Conservation (phyloP, 805 yeast species). For the Spathaspora hagerdaliae region DNA sequence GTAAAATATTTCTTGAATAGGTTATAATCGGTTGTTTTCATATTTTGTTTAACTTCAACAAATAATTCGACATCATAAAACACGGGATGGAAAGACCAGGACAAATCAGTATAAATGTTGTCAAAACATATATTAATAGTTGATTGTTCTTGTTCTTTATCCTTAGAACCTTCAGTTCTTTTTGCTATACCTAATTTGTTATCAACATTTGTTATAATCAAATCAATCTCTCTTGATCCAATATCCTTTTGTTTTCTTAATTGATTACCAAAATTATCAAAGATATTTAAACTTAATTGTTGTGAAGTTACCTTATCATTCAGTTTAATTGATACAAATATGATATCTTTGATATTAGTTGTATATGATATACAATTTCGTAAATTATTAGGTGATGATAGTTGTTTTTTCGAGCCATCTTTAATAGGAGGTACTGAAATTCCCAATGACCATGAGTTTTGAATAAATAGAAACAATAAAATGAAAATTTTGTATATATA, state of each 20-base stretch:
- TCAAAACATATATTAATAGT: constrained; percentile 39
- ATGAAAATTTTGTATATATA: not conserved
- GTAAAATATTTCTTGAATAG: constrained; percentile 24
- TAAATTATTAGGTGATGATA: constrained; percentile 27
- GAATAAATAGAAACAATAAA: not conserved
- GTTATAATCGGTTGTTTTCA: constrained; percentile 33
- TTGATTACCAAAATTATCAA: constrained; percentile 34
- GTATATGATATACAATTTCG: constrained; percentile 33
- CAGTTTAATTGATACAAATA: constrained; percentile 26
- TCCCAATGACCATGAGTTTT: constrained; percentile 16
- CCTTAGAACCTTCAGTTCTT: not conserved
- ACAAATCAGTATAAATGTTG: constrained; percentile 36
- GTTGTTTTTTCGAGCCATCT: constrained; percentile 24
- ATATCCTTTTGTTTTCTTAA: constrained; percentile 30
- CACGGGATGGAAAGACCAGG: constrained; percentile 37
- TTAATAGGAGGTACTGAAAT: constrained; percentile 30
- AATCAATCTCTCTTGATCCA: constrained; percentile 19
- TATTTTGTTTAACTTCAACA: constrained; percentile 31
- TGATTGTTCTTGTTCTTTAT: constrained; percentile 17
- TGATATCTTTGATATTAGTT: constrained; percentile 33
- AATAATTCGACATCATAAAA: constrained; percentile 28
- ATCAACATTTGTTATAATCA: constrained; percentile 37
- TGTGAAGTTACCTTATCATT: constrained; percentile 34
- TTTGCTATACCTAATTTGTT: constrained; percentile 13
- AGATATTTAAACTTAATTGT: constrained; percentile 28